Conservation (phyloP, 441 rosid species). For the Geranium incanum region DNA sequence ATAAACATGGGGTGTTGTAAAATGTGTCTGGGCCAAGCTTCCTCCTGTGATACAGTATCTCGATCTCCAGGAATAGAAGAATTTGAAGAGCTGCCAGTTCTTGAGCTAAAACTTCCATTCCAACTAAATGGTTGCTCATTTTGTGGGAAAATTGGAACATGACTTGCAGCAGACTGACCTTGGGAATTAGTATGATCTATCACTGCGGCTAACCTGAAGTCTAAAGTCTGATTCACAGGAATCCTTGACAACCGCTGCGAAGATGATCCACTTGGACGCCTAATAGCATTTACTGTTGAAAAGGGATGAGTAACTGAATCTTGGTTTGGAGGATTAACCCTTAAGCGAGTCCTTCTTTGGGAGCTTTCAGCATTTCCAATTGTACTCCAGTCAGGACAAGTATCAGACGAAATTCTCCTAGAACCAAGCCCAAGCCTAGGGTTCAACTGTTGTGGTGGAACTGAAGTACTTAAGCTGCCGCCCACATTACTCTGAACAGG, state of each 20-base stretch:
- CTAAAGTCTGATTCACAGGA: conserved; percentile 42
- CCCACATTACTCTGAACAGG: conserved; percentile 27
- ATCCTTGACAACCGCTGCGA: conserved; percentile 32
- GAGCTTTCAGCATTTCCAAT: conserved; percentile 37
- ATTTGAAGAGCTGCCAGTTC: conserved; percentile 36
- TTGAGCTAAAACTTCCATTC: conserved; percentile 44
- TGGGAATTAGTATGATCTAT: conserved; percentile 33
- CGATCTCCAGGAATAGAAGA: conserved; percentile 29
- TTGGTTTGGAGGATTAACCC: conserved; percentile 47
- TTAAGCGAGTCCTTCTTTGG: conserved; percentile 46
- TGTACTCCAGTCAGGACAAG: conserved; percentile 31
- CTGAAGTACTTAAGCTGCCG: conserved; percentile 37
- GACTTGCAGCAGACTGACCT: conserved; percentile 35
- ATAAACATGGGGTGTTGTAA: conserved; percentile 42
- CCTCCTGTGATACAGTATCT: conserved; percentile 25
- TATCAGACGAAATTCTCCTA: conserved; percentile 33
- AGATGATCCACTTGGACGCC: conserved; percentile 38
- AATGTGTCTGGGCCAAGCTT: conserved; percentile 23
- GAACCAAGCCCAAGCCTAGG: conserved; percentile 41
- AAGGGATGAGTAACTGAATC: conserved; percentile 19
- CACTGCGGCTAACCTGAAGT: conserved; percentile 36
- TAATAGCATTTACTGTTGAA: conserved; percentile 37
- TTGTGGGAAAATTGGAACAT: conserved; percentile 44
- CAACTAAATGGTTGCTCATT: conserved; percentile 50
- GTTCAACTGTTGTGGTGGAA: conserved; percentile 37